Evolutionary conservation across 441 rosid genomes (phyloP), one percentile per base, ranked within the genome.

Genomic region (Corymbia calophylla): DNA sequence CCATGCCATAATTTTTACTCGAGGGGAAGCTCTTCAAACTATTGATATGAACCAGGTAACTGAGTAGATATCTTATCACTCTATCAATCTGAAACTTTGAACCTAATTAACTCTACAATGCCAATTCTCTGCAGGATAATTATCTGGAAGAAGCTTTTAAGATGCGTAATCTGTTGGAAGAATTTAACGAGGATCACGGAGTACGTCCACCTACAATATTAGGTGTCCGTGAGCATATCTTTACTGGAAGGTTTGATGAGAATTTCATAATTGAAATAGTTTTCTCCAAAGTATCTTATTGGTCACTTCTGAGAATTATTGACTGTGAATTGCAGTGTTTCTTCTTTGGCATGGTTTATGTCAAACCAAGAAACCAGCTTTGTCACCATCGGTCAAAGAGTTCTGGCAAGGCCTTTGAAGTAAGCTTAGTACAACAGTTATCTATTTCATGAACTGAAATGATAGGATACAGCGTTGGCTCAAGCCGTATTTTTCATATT

Each of bases 11-110:
- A 35, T 90, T 70, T 90, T 90, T 70, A 90, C 91, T 64, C 88
- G 91, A n/a, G 90, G 91, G 64, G 91, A 90, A 68, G 91, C 87
- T 56, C 81, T 90, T 55, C 88, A 90, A 55, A 87, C 91, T 39
- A 90, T 90, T 86, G 91, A 90, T 87, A 90, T 90, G 91, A 90
- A 90, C 85, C 91, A 90, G 88, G 90, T 89, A 81, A 86, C 18
- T 13, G 51, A 44, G 51, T 44, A 23, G 18, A 44, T 77, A 9
- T 77, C 51, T 23, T 77, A 23, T 44, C 84, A 44, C 10, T 44
- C 84, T 73, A 18, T 77, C 84, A 77, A 48, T 27, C 23, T 77
- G 17, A 23, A 44, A 44, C 51, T 23, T 77, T 44, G 51, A 44
- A 77, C 17, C 10, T 44, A 44, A 77, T 23, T 44, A 77, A 44